Conservation (phyloP, 2,329 filamentous ascomycete genomes). For the Myriosclerotinia duriaeana region DNA sequence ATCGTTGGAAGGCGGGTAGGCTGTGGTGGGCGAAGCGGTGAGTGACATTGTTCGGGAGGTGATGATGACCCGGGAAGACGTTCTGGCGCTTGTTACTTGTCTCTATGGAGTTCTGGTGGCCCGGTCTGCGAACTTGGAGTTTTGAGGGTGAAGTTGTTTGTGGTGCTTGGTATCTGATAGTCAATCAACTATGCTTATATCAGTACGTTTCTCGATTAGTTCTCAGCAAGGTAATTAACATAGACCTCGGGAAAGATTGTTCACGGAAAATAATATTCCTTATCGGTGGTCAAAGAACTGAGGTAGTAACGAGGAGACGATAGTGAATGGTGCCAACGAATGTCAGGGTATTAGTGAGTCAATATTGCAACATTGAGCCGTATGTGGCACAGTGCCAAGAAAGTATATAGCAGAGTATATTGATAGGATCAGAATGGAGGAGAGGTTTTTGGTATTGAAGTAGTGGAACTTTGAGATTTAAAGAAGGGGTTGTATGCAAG, state of each 20-base stretch:
- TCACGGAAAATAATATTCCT: not conserved
- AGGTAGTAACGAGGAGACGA: not conserved
- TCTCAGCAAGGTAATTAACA: not conserved
- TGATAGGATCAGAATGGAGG: not conserved
- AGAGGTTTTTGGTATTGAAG: not conserved
- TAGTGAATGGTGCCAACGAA: slow-evolving; percentile 21
- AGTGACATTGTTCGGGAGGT: slow-evolving; percentile 10
- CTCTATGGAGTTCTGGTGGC: not conserved
- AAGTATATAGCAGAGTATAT: not conserved
- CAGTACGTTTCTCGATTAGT: not conserved
- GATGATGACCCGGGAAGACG: not conserved
- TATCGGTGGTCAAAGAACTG: not conserved
- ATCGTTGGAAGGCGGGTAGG: slow-evolving; percentile 1
- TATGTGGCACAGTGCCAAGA: not conserved
- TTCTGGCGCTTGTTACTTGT: not conserved
- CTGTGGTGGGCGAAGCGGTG: not conserved
- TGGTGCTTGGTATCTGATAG: not conserved
- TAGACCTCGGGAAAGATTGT: no score
- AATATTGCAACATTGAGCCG: not conserved
- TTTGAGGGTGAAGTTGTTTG: not conserved
- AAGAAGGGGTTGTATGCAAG: not conserved
- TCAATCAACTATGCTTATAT: slow-evolving; percentile 2
- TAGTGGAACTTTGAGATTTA: not conserved
- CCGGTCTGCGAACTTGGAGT: not conserved
- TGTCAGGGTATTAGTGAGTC: not conserved